Base-by-base conservation (phyloP, 192 early-diverging fungal species). In the Umbelopsis sp. region DNA sequence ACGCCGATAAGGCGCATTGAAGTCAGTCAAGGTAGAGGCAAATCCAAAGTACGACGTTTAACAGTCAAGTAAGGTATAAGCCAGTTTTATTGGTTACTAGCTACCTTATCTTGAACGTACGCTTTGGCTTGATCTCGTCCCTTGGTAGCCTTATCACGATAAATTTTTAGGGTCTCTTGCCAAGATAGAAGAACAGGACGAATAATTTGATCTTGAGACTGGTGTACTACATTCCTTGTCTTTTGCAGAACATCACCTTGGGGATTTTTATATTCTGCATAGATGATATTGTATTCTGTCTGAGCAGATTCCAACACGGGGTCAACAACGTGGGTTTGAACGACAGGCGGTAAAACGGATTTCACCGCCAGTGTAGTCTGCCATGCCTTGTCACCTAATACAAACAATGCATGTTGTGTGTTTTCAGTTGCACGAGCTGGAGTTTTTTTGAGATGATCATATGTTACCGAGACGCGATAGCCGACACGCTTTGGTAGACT, bases 51-150 rank as follows among this genome's bases (percentile, higher is more conserved):
- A 6, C 27, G 22, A 12, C 22, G 51, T 21, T 21, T 5, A 20
- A 23, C 10, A 52, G 51, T 51, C 23, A 23, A 25, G 22, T 22
- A 23, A 23, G 7, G 25, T 23, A 52, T 10, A 27, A 0, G 21
- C 30, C 8, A 15, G 15, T 33, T 61, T 61, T 61, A 61, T 61
- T 61, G 7, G 55, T 61, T 33, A 30, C 16, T 61, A 35, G 55
- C 55, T 61, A 61, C 55, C 55, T 61, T 61, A 61, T 61, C 55
- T 35, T 61, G 55, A 22, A 61, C 55, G n/a, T 61, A 61, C 15
- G 30, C 55, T n/a, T 61, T 61, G 4, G 55, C 55, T 61, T 35
- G 55, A n/a, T 61, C 55, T 15, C 55, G 55, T 61, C 55, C 55
- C 33, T 61, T 61, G 27, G 55, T 30, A 35, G 55, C 55, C 30